Base-by-base conservation (phyloP, 805 yeast species). In the Candida verbasci region DNA sequence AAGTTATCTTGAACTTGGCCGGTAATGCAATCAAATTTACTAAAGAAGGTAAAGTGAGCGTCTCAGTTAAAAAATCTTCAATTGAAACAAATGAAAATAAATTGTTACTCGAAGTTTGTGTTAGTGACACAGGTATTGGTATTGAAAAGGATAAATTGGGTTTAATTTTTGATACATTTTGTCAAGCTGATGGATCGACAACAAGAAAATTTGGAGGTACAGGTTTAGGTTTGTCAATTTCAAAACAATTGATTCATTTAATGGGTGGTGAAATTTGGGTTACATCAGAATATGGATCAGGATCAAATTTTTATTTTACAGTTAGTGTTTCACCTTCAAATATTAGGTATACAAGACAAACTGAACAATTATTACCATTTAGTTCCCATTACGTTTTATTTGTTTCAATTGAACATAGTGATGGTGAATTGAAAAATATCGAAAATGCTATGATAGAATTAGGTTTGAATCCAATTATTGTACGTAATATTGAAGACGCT, bases 191-290 rank as follows among this genome's bases (percentile, higher is more conserved):
- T 62, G 96, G 96, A 28, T 85, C 95, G 4, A 86, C 95, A 2
- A 86, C 95, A 1, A 75, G 95, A 56, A 86, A 86, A 58, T 87
- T 86, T 56, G 96, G 95, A 50, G 96, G 96, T 52, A 87, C 95
- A 3, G 96, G 96, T 45, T 69, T 86, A 31, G 96, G 96, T 12
- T 69, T 86, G 38, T 84, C 94, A 3, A 86, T 86, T 56, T 87
- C 95, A 8, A 86, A 85, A 57, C 87, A 86, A 50, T 71, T 86
- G 48, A 86, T 87, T 52, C 89, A 85, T 51, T 70, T 86, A 45
- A 86, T 87, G 95, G 95, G 95, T 29, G 96, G 95, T 55, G 91
- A 83, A 45, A 86, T 86, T 43, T 86, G 95, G 95, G 95, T 87
- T 18, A 76, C 85, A 16, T 84, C 94, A 0, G 73, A 72, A 42